Conservation (phyloP, 768 basidiomycete genomes). For the Nidularia sp. region DNA sequence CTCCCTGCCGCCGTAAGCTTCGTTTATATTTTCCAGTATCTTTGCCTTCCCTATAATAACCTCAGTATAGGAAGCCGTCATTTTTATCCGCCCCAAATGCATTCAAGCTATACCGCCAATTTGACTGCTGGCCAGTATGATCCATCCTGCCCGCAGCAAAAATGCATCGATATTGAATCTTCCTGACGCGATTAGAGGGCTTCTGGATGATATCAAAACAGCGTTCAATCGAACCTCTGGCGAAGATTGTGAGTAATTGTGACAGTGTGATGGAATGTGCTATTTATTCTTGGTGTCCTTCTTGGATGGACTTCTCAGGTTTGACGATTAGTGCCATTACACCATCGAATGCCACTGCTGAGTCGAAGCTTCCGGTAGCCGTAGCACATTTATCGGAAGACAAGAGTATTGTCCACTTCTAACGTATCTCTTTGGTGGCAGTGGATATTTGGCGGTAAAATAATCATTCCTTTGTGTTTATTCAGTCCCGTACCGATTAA, state of each 20-base stretch:
- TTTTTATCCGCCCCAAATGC: conserved; percentile 20
- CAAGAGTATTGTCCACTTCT: background rate
- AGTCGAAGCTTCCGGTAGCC: conserved; percentile 41
- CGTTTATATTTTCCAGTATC: background rate
- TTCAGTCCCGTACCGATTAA: background rate
- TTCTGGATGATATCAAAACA: background rate
- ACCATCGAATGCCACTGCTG: conserved; percentile 27
- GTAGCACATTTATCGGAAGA: conserved; percentile 27
- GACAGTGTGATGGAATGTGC: background rate
- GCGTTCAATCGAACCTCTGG: background rate
- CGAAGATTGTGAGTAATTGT: conserved; percentile 16
- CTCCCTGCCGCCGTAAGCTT: conserved; percentile 30
- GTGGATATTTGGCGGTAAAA: conserved; percentile 42
- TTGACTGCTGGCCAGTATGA: conserved; percentile 23
- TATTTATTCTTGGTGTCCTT: background rate
- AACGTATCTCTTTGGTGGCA: conserved; percentile 5
- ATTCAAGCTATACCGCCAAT: conserved; percentile 16
- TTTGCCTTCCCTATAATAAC: background rate
- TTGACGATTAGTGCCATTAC: conserved; percentile 43
- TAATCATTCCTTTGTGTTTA: background rate
- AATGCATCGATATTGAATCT: background rate
- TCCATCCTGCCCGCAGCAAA: conserved; percentile 29
- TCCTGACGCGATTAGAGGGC: conserved; percentile 6
- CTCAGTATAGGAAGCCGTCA: conserved; percentile 22
- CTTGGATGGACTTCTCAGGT: conserved; percentile 13